These are phyloP conservation scores for Kwoniella heveanensis DNA, from an alignment of 768 basidiomycete genomes.

Conservation along the genomic window DNA sequence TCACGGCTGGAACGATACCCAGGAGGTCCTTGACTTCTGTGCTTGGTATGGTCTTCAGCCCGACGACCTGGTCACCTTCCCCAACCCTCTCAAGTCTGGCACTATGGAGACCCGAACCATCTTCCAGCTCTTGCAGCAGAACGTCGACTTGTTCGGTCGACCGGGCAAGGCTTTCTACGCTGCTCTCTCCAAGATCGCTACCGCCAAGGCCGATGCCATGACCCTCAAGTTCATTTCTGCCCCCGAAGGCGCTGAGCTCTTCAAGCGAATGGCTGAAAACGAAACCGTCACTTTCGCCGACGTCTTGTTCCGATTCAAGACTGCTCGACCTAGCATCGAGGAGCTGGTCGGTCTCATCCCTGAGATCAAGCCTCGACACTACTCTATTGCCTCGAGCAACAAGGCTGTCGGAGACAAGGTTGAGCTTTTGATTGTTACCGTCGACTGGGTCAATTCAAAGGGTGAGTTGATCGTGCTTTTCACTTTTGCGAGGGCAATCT, in stretches of 20 bases:
- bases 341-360: constrained; percentile 84
- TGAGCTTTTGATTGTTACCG: constrained; percentile 91
- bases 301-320: constrained; percentile 72
- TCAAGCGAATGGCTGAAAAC: constrained; percentile 93
- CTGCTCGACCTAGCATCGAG: constrained; percentile 79
- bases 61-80: constrained; percentile 75
- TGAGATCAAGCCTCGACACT: constrained; percentile 95
- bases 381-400: constrained; percentile 95
- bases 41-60: constrained; percentile 87
- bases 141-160: constrained; percentile 92
- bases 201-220: constrained; percentile 68
- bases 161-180: constrained; percentile 95
- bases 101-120: constrained; percentile 89
- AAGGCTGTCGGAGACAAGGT: constrained; percentile 92
- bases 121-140: constrained; percentile 92
- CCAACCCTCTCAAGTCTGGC: constrained; percentile 63
- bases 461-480: constrained; percentile 65
- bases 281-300: constrained; percentile 94
- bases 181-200: constrained; percentile 77
- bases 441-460: constrained; percentile 84
- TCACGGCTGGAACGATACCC: constrained; percentile 94
- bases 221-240: constrained; percentile 89
- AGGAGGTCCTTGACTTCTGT: constrained; percentile 87
- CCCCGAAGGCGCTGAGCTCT: constrained; percentile 83
- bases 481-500: background rate